Conservation (phyloP, 2,329 filamentous ascomycete species). For the Rhytidhysteron rufulum region DNA sequence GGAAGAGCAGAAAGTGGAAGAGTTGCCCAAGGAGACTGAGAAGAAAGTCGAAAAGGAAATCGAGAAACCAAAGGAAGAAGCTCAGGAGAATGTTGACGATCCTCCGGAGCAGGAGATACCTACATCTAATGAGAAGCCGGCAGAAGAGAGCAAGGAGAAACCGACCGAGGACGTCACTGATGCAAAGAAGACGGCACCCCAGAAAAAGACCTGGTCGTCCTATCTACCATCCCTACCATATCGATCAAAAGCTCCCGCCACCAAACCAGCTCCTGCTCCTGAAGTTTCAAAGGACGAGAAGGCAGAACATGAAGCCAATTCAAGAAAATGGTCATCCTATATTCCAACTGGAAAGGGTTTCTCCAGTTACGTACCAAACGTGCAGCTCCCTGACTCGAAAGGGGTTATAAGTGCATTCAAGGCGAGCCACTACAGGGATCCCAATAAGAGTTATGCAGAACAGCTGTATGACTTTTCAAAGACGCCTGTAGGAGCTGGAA, state of each 20-base stretch:
- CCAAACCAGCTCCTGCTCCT: slow-evolving; percentile 14
- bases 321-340: slow-evolving; percentile 45
- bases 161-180: slow-evolving; percentile 4
- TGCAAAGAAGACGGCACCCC: slow-evolving; percentile 17
- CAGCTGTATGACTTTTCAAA: slow-evolving; percentile 49
- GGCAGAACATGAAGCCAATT: slow-evolving; percentile 29
- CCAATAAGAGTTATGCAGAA: slow-evolving; percentile 47
- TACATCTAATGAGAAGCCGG: slow-evolving; percentile 4
- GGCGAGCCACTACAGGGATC: slow-evolving; percentile 42
- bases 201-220: slow-evolving; percentile 35
- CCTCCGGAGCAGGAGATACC: slow-evolving; percentile 4
- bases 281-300: slow-evolving; percentile 27
- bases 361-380: slow-evolving; percentile 44
- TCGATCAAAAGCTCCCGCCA: slow-evolving; percentile 19
- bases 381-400: slow-evolving; percentile 34
- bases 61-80: slow-evolving; percentile 4
- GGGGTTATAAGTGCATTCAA: slow-evolving; percentile 44
- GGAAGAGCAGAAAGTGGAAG: slow-evolving; percentile 19
- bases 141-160: neutral
- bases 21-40: slow-evolving; percentile 8
- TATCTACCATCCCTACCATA: slow-evolving; percentile 38
- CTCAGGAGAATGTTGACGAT: neutral
- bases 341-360: slow-evolving; percentile 47
- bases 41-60: slow-evolving; percentile 4
- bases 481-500: slow-evolving; percentile 48